Evolutionary conservation across 2,329 filamentous ascomycete species (phyloP), one percentile per base, ranked within the genome.

Genomic region (Plectosphaerella sp.): DNA sequence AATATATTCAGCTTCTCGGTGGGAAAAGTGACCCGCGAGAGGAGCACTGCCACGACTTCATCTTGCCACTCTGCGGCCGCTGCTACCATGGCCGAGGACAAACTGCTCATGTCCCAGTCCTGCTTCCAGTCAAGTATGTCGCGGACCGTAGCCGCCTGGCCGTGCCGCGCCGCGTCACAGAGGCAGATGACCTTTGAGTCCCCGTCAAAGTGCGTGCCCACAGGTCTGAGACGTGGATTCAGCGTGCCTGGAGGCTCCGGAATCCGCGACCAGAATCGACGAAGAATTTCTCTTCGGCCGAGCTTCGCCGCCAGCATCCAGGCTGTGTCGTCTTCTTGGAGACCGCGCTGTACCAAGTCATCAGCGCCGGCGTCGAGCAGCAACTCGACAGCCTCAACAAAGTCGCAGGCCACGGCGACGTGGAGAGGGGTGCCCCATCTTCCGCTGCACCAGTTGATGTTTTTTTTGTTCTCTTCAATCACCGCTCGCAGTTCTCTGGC

Each of bases 321-420:
- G 16, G 46, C n/a, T 2, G 46, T 37, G 16, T 15, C 14, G 33
- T 22, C 7, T 7, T 33, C 28, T 16, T 22, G 6, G 46, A 22
- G 28, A 22, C 20, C 36, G 28, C 10, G 15, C 16, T 43, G n/a
- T 12, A 47, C 22, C n/a, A 12, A 37, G 37, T 59, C 57, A 56
- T 61, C 49, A 1, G 62, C 61, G 10, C 62, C 62, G 8, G 60
- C 62, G 12, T 57, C 46, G 4, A 65, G 45, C 2, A 64, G 50
- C 25, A 64, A n/a, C 52, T 55, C 54, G 3, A 54, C 60, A 3
- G 58, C 56, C 50, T 62, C 56, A 3, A 48, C 14, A 22, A 59
- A 58, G 12, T 49, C 18, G 20, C 58, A 53, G 48, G 54, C 61
- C 6, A 62, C 28, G 3, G 61, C 62, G 2, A 59, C 54, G 5